Evolutionary conservation across 2,329 filamentous ascomycete species (phyloP).

Genomic region (Cryphonectria japonica): DNA sequence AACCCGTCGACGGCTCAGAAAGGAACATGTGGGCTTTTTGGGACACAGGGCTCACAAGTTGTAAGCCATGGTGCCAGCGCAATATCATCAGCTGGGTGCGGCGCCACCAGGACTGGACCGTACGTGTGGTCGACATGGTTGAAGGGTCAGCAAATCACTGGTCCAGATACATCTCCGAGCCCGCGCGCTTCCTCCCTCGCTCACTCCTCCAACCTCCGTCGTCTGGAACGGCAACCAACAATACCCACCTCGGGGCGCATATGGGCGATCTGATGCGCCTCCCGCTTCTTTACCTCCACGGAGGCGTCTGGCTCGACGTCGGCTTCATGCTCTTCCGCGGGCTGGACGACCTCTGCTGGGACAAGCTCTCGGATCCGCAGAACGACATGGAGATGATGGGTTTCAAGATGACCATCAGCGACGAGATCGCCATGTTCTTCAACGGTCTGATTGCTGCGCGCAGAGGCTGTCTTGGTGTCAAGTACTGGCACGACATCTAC

Average conservation of each 20-base stretch:
- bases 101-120: constrained; percentile 45
- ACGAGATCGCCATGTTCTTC: constrained; percentile 19
- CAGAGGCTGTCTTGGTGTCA: constrained; percentile 47
- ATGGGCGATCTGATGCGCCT: constrained; percentile 48
- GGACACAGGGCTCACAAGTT: constrained; percentile 43
- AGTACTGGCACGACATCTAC: constrained; percentile 46
- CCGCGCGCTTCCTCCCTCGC: not conserved
- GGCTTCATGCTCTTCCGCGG: constrained; percentile 41
- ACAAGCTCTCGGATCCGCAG: constrained; percentile 36
- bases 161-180: constrained; percentile 32
- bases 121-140: constrained; percentile 44
- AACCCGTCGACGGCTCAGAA: constrained; percentile 41
- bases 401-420: constrained; percentile 37
- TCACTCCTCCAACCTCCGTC: not conserved
- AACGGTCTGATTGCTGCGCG: constrained; percentile 40
- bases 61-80: constrained; percentile 43
- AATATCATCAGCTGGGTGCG: constrained; percentile 49
- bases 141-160: constrained; percentile 36
- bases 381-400: constrained; percentile 39
- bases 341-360: constrained; percentile 42
- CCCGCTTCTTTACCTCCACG: constrained; percentile 39
- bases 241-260: constrained; percentile 39
- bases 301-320: constrained; percentile 46
- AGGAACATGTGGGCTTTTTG: constrained; percentile 53
- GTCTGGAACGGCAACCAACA: not conserved